Conservation (phyloP, 2,329 filamentous ascomycete species). For the Epichloe brachyelytri region DNA sequence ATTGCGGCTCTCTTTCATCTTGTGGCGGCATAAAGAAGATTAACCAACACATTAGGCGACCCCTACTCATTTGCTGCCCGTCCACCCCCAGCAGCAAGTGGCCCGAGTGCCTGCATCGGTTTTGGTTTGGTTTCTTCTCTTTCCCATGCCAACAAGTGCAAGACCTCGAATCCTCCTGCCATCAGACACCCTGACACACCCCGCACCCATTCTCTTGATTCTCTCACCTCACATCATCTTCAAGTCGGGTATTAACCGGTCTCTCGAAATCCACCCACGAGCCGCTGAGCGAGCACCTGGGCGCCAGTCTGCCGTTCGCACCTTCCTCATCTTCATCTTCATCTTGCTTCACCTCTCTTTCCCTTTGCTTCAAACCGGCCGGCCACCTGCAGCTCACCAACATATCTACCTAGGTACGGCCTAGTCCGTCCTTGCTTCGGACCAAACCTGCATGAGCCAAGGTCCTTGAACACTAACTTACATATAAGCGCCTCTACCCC, state of each 20-base stretch:
- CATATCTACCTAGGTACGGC: not conserved
- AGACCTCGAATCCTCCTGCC: not conserved
- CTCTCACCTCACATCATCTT: not conserved
- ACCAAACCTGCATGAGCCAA: too few species aligned
- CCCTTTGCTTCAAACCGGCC: not conserved
- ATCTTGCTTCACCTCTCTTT: not conserved
- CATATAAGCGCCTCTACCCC: not conserved
- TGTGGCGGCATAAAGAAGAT: not conserved
- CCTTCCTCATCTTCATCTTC: not conserved
- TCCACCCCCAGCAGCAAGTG: not conserved
- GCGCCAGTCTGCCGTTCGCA: not conserved
- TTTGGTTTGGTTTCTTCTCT: not conserved
- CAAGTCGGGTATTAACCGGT: not conserved
- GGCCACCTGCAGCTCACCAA: not conserved
- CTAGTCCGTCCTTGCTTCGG: not conserved
- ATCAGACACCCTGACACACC: too few species aligned
- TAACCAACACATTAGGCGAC: not conserved
- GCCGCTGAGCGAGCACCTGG: not conserved
- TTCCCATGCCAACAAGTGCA: not conserved
- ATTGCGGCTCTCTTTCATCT: not conserved
- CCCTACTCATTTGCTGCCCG: conserved; percentile 1
- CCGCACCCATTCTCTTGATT: not conserved
- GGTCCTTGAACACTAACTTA: too few species aligned
- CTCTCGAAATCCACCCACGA: not conserved
- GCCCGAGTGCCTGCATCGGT: not conserved